Conservation (phyloP, 352 stramenopile species). For the Phytopythium vexans region DNA sequence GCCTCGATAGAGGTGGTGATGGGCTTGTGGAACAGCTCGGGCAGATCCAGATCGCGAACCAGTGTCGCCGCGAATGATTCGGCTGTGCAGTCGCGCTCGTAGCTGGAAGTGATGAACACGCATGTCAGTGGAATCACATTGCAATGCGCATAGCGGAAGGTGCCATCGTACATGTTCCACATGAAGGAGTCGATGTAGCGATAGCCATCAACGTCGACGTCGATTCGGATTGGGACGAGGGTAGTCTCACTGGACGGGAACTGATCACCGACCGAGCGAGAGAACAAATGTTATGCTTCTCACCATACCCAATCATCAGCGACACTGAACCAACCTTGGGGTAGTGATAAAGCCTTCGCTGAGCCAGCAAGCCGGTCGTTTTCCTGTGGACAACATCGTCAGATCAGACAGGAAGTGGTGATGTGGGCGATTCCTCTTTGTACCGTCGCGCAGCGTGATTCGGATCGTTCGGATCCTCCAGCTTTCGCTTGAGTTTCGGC, state of each 20-base stretch:
- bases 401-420: too few species aligned
- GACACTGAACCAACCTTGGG: conserved; percentile 39
- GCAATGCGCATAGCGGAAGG: conserved; percentile 4
- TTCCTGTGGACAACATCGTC: too few species aligned
- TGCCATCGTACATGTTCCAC: conserved; percentile 58
- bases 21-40: conserved; percentile 67
- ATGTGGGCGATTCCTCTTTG: background rate
- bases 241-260: conserved; percentile 44
- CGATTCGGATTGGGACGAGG: conserved; percentile 68
- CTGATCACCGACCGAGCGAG: conserved; percentile 13
- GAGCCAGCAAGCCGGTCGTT: conserved; percentile 28
- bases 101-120: conserved; percentile 14
- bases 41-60: conserved; percentile 67
- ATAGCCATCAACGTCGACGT: conserved; percentile 77
- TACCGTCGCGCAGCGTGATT: conserved; percentile 40
- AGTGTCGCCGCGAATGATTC: conserved; percentile 70
- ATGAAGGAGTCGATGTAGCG: conserved; percentile 82
- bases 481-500: conserved; percentile 63
- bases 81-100: conserved; percentile 74
- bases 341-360: conserved; percentile 70
- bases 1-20: conserved; percentile 61
- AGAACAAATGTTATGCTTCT: background rate
- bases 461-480: conserved; percentile 54
- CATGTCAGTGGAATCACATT: background rate
- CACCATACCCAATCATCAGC: background rate